Evolutionary conservation across 441 rosid species (phyloP).

Genomic region (Aquilaria agallochum): DNA sequence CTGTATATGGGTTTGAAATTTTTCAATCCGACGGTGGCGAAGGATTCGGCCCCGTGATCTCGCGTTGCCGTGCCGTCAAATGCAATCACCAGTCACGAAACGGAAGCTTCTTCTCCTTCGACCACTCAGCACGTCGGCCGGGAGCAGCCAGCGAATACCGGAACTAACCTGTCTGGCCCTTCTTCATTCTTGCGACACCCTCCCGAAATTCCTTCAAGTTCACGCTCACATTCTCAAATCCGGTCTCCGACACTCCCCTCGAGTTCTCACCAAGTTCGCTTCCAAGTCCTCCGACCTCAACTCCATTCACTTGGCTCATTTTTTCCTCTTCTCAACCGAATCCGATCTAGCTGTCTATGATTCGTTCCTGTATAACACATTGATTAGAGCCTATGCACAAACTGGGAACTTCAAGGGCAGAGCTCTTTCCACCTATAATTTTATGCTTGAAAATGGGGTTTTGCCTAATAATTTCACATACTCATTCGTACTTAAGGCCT

Average conservation of each 20-base stretch:
- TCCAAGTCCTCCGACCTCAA: slow-evolving; percentile 37
- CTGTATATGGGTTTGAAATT: too few species aligned
- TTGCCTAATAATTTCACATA: slow-evolving; percentile 49
- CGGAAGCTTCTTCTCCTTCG: slow-evolving; percentile 13
- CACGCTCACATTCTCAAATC: slow-evolving; percentile 37
- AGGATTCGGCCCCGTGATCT: too few species aligned
- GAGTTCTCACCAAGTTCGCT: slow-evolving; percentile 45
- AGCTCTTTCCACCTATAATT: slow-evolving; percentile 27
- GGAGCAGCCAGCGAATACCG: slow-evolving; percentile 19
- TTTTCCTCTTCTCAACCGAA: slow-evolving; percentile 36
- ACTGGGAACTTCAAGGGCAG: slow-evolving; percentile 21
- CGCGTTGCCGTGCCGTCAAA: neutral
- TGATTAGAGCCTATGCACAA: slow-evolving; percentile 42
- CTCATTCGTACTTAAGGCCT: slow-evolving; percentile 49
- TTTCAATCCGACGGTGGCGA: too few species aligned
- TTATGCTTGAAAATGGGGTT: slow-evolving; percentile 28
- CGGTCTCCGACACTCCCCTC: slow-evolving; percentile 39
- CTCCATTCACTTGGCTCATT: slow-evolving; percentile 30
- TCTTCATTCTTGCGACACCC: slow-evolving; percentile 28
- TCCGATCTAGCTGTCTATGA: slow-evolving; percentile 36
- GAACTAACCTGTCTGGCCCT: slow-evolving; percentile 38
- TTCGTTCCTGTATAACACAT: slow-evolving; percentile 42
- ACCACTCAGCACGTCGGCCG: slow-evolving; percentile 7
- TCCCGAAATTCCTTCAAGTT: slow-evolving; percentile 30
- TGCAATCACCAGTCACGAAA: slow-evolving; percentile 13